These are phyloP conservation scores for Arxiozyma heterogenica DNA, from an alignment of 1,139 yeast genomes.

Conservation along the genomic window DNA sequence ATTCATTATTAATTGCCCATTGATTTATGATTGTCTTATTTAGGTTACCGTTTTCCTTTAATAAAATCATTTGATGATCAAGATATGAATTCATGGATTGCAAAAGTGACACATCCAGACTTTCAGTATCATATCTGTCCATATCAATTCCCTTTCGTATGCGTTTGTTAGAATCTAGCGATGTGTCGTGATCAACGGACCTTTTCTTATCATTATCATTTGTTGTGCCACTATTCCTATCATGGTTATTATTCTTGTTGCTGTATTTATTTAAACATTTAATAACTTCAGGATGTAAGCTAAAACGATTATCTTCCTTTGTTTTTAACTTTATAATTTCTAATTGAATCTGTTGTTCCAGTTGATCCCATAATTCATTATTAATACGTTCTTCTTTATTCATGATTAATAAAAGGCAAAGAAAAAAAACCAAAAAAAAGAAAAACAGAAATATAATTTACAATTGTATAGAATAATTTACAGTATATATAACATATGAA, in stretches of 20 bases:
- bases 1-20: constrained; percentile 20
- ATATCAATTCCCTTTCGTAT: constrained; percentile 7
- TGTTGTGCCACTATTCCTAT: background rate
- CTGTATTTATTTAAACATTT: background rate
- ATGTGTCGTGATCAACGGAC: background rate
- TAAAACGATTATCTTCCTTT: constrained; percentile 11
- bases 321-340: background rate
- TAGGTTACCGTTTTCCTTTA: constrained; percentile 4
- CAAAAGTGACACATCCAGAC: constrained; percentile 5
- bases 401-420: background rate
- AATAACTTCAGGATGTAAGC: constrained; percentile 15
- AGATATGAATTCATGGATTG: constrained; percentile 16
- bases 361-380: background rate
- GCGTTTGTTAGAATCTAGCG: background rate
- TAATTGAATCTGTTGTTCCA: background rate
- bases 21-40: constrained; percentile 23
- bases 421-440: too few relatives aligned
- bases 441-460: too few relatives aligned
- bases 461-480: too few relatives aligned
- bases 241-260: background rate
- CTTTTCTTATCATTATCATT: background rate
- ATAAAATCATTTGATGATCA: constrained; percentile 18
- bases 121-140: constrained; percentile 5
- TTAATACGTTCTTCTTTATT: background rate
- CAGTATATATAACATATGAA: too few relatives aligned